Evolutionary conservation across 345 rosid species (phyloP).

Genomic region (Aurinia saxatilis): DNA sequence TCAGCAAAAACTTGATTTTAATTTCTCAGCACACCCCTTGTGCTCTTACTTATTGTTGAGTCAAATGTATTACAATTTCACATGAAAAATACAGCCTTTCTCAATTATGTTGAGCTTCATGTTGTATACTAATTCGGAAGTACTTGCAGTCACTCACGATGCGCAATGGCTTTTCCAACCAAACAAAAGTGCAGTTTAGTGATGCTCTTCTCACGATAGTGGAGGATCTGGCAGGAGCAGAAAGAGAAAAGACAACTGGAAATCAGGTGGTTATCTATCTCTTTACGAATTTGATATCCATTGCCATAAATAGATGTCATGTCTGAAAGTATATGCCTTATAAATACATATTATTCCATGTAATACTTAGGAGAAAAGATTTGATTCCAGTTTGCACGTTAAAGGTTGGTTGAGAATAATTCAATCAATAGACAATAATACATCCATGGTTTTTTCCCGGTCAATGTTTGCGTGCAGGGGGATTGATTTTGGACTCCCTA

Average conservation of each 20-base stretch:
- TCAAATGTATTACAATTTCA: background rate
- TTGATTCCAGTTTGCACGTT: background rate
- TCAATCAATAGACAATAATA: conserved; percentile 91
- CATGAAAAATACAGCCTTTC: background rate
- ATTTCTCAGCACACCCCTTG: too few species aligned
- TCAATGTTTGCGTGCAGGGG: conserved; percentile 70
- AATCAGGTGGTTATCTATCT: conserved; percentile 56
- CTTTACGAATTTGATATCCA: conserved; percentile 1
- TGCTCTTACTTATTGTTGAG: background rate
- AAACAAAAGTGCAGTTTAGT: conserved; percentile 30
- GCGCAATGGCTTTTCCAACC: conserved; percentile 30
- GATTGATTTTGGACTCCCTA: conserved; percentile 14
- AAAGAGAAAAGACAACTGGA: conserved; percentile 86
- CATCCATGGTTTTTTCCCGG: conserved; percentile 95
- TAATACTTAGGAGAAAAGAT: background rate
- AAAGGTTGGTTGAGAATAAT: conserved; percentile 78
- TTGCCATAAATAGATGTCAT: conserved; percentile 1
- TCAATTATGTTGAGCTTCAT: background rate
- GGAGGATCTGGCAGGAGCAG: conserved; percentile 97
- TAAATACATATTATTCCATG: background rate
- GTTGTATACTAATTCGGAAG: background rate
- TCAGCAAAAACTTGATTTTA: conserved; percentile 10
- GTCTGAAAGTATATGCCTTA: background rate
- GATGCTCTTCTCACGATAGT: conserved; percentile 60
- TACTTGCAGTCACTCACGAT: conserved; percentile 81